phyloP scores from a whole-genome alignment of 345 rosid species.

The Melaleuca quinquenervia region DNA sequence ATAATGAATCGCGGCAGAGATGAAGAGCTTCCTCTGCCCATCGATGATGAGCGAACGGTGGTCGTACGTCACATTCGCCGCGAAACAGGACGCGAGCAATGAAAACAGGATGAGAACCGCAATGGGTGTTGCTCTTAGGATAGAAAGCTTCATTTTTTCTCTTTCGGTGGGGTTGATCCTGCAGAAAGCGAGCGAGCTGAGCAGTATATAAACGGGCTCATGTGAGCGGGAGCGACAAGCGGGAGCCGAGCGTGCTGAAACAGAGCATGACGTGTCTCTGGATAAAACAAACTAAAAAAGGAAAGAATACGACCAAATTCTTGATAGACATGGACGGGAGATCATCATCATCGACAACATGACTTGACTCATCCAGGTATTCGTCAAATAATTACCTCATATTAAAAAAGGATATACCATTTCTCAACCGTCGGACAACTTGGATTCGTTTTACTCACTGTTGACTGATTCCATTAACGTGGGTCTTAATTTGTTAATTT shows the following conservation, averaged over 20 bases:
- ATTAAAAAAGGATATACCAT: too few species aligned
- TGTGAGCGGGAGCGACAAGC: background rate
- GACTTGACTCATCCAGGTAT: too few species aligned
- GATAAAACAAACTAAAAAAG: background rate
- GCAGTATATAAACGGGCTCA: background rate
- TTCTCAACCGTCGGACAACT: too few species aligned
- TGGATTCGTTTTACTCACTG: background rate
- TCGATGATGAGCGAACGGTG: slow-evolving; percentile 38
- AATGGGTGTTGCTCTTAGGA: background rate
- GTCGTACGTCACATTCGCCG: slow-evolving; percentile 37
- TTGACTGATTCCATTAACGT: background rate
- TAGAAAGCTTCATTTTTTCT: background rate
- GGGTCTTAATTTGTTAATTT: background rate
- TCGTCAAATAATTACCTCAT: too few species aligned
- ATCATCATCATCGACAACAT: background rate
- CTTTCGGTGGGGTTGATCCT: background rate
- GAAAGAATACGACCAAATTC: background rate
- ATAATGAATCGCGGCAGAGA: slow-evolving; percentile 53
- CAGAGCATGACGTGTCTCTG: background rate
- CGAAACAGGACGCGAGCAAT: background rate
- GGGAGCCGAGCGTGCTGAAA: background rate
- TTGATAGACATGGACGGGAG: background rate
- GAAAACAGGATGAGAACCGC: background rate
- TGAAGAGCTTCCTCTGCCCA: slow-evolving; percentile 37
- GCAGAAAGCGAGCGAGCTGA: background rate